Conservation (phyloP, 1,139 yeast species). For the Sugiyamaella pinicola region DNA sequence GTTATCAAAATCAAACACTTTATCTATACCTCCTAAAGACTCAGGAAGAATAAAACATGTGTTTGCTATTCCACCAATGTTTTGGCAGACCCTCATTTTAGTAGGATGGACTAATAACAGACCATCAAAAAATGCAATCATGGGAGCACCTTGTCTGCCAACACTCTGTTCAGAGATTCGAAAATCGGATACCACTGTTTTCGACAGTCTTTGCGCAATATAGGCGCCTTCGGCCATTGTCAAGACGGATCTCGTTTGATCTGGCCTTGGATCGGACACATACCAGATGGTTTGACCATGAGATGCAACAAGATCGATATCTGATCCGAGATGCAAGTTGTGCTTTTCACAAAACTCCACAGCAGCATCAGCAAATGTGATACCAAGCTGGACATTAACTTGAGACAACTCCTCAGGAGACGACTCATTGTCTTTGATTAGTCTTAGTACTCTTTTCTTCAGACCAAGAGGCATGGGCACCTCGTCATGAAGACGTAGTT, state of each 20-base stretch:
- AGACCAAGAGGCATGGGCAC: conserved; percentile 23
- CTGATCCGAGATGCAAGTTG: conserved; percentile 14
- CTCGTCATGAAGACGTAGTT: conserved; percentile 25
- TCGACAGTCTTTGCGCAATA: conserved; percentile 25
- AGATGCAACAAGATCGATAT: conserved; percentile 28
- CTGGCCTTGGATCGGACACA: conserved; percentile 28
- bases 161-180: conserved; percentile 32
- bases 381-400: conserved; percentile 28
- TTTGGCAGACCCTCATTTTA: conserved; percentile 28
- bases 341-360: conserved; percentile 24
- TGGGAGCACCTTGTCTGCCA: conserved; percentile 32
- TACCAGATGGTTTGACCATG: conserved; percentile 34
- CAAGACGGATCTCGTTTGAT: conserved; percentile 26
- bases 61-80: conserved; percentile 31
- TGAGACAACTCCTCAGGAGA: conserved; percentile 30
- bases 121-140: conserved; percentile 32
- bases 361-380: conserved; percentile 29
- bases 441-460: conserved; percentile 24
- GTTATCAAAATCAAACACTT: conserved; percentile 27
- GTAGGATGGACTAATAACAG: conserved; percentile 28
- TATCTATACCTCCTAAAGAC: conserved; percentile 27
- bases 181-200: conserved; percentile 29
- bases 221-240: conserved; percentile 31
- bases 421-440: conserved; percentile 26
- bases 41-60: conserved; percentile 29